Base-by-base conservation (phyloP, 169 alveolate species). In the Plasmodium adleri region DNA sequence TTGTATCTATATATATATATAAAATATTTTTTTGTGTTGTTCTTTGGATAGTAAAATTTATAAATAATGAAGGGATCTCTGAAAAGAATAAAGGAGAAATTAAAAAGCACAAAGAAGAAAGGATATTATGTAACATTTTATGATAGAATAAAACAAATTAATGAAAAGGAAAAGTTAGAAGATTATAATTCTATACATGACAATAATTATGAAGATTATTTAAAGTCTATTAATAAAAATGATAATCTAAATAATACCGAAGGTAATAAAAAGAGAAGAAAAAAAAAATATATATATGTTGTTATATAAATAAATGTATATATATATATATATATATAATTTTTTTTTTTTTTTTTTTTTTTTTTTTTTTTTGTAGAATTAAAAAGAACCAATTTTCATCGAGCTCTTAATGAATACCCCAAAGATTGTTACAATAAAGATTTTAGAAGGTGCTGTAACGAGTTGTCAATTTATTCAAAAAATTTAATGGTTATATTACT, bases 141-240 rank as follows among this genome's bases (percentile, higher is more conserved):
- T 72, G 91, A 83, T 24, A 60, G 91, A 68, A 68, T 83, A 47
- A 83, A 83, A 70, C 74, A 83, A 58, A 83, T 83, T 83, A 83
- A 67, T 32, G 91, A 83, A 49, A 83, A 83, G 24, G 91, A 83
- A 70, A 83, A 83, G 50, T 66, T 83, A 50, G 54, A 83, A 56
- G 20, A 24, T 50, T 63, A 59, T 76, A 64, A 56, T 56, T 20
- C 67, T n/a, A 13, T 76, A 52, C 45, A 71, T 10, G 89, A 59
- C 17, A 71, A 45, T 10, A 76, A 76, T 56, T 76, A 76, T 39
- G 68, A 66, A 13, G 71, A 47, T n/a, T 56, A 43, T 20, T 28
- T 52, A 20, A 45, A 43, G 26, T 50, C 89, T 10, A 43, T 50
- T 22, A 64, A 58, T 56, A 64, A 15, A 47, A 76, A 24, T 45